A percentile compares a stretch with the other conserved stretches of the same genome.
phyloP scores from a whole-genome alignment of 345 rosid genomes.

The Citrus hindsii region DNA sequence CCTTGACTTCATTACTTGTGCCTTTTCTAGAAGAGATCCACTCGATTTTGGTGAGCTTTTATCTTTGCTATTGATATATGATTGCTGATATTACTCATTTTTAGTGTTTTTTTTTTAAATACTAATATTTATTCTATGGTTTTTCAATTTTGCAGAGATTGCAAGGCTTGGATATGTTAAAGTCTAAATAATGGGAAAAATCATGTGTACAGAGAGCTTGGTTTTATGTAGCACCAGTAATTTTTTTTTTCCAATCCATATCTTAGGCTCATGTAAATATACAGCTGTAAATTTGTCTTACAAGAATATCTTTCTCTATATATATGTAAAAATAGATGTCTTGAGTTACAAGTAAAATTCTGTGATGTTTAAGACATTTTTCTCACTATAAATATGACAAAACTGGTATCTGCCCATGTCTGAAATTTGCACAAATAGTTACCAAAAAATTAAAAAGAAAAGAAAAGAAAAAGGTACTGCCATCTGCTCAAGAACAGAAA shows the following conservation, averaged over 20 bases:
- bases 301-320: not conserved
- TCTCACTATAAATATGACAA: not conserved
- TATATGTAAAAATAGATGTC: not conserved
- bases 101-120: not conserved
- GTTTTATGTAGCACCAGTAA: not conserved
- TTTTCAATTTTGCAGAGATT: conserved; percentile 40
- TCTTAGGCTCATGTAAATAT: conserved; percentile 6
- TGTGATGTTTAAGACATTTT: not conserved
- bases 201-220: conserved; percentile 9
- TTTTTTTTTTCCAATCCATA: not conserved
- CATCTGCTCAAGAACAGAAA: not conserved
- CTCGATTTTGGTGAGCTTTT: conserved; percentile 50
- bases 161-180: conserved; percentile 54
- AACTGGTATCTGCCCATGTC: not conserved
- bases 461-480: not conserved
- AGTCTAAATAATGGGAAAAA: conserved; percentile 40
- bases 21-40: conserved; percentile 66
- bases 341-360: not conserved
- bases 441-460: no score
- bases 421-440: no score
- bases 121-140: not conserved
- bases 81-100: not conserved
- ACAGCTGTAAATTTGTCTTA: conserved; percentile 19
- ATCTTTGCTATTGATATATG: not conserved
- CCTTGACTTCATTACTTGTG: conserved; percentile 45